These are phyloP conservation scores for Fusarium keratoplasticum DNA, from an alignment of 2,329 filamentous ascomycete species.

Conservation along the genomic window DNA sequence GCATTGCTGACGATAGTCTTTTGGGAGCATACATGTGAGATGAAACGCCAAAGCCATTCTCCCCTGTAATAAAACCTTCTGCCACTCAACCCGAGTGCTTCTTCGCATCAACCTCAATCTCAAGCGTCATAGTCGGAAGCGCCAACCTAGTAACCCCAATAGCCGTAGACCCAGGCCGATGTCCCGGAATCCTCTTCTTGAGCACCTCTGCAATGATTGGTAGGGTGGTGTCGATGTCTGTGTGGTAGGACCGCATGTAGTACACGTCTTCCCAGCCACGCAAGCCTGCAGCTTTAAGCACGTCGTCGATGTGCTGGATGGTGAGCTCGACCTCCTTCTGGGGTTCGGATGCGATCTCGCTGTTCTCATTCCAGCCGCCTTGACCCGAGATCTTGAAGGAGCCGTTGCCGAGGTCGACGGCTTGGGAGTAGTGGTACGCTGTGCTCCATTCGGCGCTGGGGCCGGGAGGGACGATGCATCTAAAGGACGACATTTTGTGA, in stretches of 20 bases:
- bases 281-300: constrained; percentile 39
- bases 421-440: constrained; percentile 40
- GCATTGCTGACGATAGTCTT: not conserved
- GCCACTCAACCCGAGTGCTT: not conserved
- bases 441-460: constrained; percentile 10
- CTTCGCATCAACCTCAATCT: constrained; percentile 39
- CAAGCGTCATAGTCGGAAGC: constrained; percentile 34
- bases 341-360: constrained; percentile 25
- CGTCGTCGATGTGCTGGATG: constrained; percentile 39
- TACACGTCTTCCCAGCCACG: constrained; percentile 46
- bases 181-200: constrained; percentile 23
- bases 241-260: constrained; percentile 40
- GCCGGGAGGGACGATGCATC: constrained; percentile 13
- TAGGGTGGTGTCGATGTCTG: constrained; percentile 32
- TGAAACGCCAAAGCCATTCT: not conserved
- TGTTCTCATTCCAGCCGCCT: constrained; percentile 35
- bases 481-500: constrained; percentile 3
- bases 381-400: constrained; percentile 42
- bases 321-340: constrained; percentile 30
- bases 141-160: constrained; percentile 27
- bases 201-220: constrained; percentile 14
- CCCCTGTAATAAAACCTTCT: not conserved
- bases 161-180: constrained; percentile 20
- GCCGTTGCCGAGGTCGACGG: constrained; percentile 37
- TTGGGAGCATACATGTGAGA: not conserved